Conservation (phyloP, 23 red algal genomes). For the Pyropia yezoensis region DNA sequence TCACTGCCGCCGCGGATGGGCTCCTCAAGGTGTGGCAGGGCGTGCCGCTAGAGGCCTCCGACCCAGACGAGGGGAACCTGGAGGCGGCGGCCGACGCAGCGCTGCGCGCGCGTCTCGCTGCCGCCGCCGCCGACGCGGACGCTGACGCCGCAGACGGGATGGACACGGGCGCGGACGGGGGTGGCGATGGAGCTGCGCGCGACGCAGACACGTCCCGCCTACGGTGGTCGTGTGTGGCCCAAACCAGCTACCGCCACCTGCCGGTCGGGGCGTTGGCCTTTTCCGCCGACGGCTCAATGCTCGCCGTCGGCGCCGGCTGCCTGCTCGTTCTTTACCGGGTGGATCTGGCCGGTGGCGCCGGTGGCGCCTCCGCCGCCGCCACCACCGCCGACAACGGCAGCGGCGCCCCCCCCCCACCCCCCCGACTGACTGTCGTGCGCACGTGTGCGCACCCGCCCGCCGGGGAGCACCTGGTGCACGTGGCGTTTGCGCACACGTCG, state of each 20-base stretch:
- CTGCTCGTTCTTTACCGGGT: conserved; percentile 35
- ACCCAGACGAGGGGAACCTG: too few relatives aligned
- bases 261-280: conserved; percentile 12
- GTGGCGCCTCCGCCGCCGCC: neutral
- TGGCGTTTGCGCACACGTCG: conserved; percentile 21
- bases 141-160: too few relatives aligned
- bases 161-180: too few relatives aligned
- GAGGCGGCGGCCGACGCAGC: too few relatives aligned
- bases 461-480: conserved; percentile 9
- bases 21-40: conserved; percentile 33
- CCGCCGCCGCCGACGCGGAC: too few relatives aligned
- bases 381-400: neutral
- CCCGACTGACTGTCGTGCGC: conserved; percentile 12
- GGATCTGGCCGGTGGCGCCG: neutral
- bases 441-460: conserved; percentile 38
- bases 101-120: too few relatives aligned
- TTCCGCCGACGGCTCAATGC: conserved; percentile 48
- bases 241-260: conserved; percentile 18
- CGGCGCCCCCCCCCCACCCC: neutral
- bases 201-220: too few relatives aligned
- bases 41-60: neutral
- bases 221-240: conserved; percentile 27
- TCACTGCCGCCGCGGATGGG: conserved; percentile 21
- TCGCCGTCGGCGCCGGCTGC: conserved; percentile 28
- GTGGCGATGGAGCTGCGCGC: too few relatives aligned